Conservation (phyloP, 2,329 filamentous ascomycete genomes). For the Alternaria ventricosa region DNA sequence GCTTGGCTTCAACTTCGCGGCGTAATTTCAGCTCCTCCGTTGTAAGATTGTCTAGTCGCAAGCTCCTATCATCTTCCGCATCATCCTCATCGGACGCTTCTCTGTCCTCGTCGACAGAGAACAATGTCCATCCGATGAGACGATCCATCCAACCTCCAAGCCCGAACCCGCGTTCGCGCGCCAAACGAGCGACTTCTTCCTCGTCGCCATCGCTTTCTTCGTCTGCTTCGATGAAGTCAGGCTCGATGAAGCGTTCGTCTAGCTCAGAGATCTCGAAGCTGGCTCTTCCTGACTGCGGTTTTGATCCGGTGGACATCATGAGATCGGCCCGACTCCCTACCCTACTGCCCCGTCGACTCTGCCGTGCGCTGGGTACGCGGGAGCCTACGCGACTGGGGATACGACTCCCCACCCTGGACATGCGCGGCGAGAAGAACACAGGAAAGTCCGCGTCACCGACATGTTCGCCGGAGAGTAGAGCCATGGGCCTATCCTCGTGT, state of each 20-base stretch:
- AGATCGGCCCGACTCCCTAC: constrained; percentile 48
- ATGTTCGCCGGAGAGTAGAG: constrained; percentile 43
- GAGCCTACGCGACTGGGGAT: constrained; percentile 48
- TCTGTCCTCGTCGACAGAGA: constrained; percentile 60
- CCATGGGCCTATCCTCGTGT: constrained; percentile 33
- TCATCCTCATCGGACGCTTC: constrained; percentile 41
- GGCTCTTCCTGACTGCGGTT: constrained; percentile 28
- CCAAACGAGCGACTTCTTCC: constrained; percentile 60
- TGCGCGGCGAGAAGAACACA: constrained; percentile 37
- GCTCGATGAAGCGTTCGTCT: constrained; percentile 41
- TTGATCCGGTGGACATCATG: constrained; percentile 40
- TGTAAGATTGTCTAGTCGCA: constrained; percentile 38
- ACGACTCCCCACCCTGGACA: constrained; percentile 44
- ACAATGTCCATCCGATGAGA: constrained; percentile 64
- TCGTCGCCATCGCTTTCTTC: constrained; percentile 57
- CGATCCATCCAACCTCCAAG: constrained; percentile 64
- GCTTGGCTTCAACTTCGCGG: constrained; percentile 46
- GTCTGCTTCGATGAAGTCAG: constrained; percentile 59
- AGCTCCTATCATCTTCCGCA: constrained; percentile 30
- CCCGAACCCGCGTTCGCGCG: constrained; percentile 60
- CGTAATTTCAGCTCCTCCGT: constrained; percentile 48
- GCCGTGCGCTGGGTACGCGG: constrained; percentile 48
- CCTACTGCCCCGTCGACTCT: constrained; percentile 41
- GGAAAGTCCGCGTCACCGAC: constrained; percentile 43
- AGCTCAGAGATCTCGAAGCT: constrained; percentile 41